Evolutionary conservation across 1,139 yeast species (phyloP), one percentile per base, ranked within the genome.

Genomic region (Lodderomyces metapsilosis): DNA sequence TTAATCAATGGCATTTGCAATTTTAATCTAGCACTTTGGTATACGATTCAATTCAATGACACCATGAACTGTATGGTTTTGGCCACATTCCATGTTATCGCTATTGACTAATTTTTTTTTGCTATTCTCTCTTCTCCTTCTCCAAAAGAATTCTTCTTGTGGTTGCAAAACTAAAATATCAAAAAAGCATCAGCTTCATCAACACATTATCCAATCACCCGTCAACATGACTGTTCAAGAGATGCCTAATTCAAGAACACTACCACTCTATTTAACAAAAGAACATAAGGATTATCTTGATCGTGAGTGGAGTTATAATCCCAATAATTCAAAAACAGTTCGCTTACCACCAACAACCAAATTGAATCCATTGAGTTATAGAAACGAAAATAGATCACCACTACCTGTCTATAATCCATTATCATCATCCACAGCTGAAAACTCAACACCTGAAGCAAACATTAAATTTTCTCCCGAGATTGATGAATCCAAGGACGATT

Each of bases 91-190:
- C n/a, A n/a, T n/a, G n/a, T n/a, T n/a, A n/a, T 20, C 22, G 22
- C 22, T 8, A 20, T 20, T 20, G 22, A 20, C 8, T 20, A 20
- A 5, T 20, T 48, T 13, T 11, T n/a, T 39, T 34, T 13, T 24
- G 4, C 4, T 24, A 6, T 28, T 28, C 15, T 15, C 15, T 16
- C 5, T 4, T 25, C 28, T 33, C 13, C 23, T 35, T 20, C 17
- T 40, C 16, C 13, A 3, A 18, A 28, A 28, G 36, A 18, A 33
- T 11, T 12, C n/a, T 34, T 6, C 32, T 37, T 20, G 36, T 38
- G 41, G 32, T 16, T 38, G 41, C 41, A 38, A 38, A 38, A 38
- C 15, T 22, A 28, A 3, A 17, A 31, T 10, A 11, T 5, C 13
- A 25, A 25, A 4, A 25, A 11, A 12, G n/a, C n/a, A n/a, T n/a